Base-by-base conservation (phyloP, 2,329 filamentous ascomycete species). In the Stenocarpella maydis region DNA sequence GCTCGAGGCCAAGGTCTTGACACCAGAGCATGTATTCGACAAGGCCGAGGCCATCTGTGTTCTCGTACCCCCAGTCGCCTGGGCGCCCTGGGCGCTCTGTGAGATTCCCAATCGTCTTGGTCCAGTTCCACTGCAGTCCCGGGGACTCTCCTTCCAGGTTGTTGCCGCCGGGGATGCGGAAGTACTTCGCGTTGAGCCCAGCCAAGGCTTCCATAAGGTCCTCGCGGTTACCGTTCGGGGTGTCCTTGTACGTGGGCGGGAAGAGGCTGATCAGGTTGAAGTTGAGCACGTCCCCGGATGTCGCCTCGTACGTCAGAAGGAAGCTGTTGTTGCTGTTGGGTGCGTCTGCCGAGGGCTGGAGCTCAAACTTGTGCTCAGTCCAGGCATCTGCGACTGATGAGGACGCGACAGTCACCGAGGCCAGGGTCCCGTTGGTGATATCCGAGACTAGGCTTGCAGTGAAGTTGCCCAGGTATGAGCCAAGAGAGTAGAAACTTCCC, bases 401-500 rank as follows among this genome's bases (percentile, higher is more conserved):
- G 4, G 82, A 86, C 66, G 80, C 77, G 67, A 90, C 82, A 41
- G 84, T 81, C 43, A 85, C 79, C 0, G 76, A 79, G 3, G 81
- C 84, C 73, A 85, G 85, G 0, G 81, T 78, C 53, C 83, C 81
- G 5, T 80, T 79, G 5, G 80, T 85, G 19, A 82, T 74, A 34
- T 80, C 81, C 9, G 82, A 85, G 70, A 80, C 78, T 45, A 87
- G 76, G 6, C 81, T 84, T 0, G 82, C 83, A 3, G 81, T 86
- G 69, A 87, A 84, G 52, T 77, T 72, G 15, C 85, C 83, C 9
- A 79, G 75, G 73, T 85, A 86, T 1, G 76, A 78, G 14, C 85
- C 87, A 66, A 82, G 84, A 37, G 89, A 83, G 76, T 85, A 85
- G 75, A 87, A 86, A 9, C 83, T 87, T 14, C 83, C 85, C 2